Base-by-base conservation (phyloP, 495 filamentous ascomycete species). In the Aspergillus nanangensis region DNA sequence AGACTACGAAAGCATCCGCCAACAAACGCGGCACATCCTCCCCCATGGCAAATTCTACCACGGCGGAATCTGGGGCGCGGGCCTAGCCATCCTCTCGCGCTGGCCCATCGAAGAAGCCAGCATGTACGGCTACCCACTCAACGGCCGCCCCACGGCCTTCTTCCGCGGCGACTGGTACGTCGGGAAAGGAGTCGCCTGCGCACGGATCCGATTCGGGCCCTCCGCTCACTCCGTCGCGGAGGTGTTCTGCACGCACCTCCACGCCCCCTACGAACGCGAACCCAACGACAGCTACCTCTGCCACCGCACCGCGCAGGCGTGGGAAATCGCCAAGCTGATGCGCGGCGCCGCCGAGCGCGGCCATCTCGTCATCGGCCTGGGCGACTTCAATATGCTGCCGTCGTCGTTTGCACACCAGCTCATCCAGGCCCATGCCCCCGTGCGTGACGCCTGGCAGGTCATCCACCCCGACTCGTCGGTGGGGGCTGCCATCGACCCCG, bases 331-430 rank as follows among this genome's bases (percentile, higher is more conserved):
- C 24, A 95, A 95, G 66, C 70, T 96, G 7, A 85, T 96, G 65
- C 83, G 90, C 4, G 87, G 81, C 17, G 93, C 94, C 10, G 78
- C 82, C 1, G 90, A 93, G 56, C 75, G 88, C 4, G 91, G 91
- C 1, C 87, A 93, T 61, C 70, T 96, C 5, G 89, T 88, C 5
- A 71, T 97, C 14, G 92, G 81, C 1, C 61, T 94, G 5, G 93
- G 93, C 18, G 93, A 96, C 65, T 96, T 97, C 68, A 96, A 98
- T 63, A 95, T 96, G 86, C 62, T 88, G 13, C 92, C 93, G 11
- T 68, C 85, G 3, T 94, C 89, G 1, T 81, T 95, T 15, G 86
- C 89, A n/a, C 88, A 96, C 58, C 79, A 81, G 35, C 68, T 98
- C 46, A 83, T 98, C 55, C 84, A 80, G 19, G 80, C 82, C 1